Conservation (phyloP, 169 alveolate genomes). For the Eimeria sp. region DNA sequence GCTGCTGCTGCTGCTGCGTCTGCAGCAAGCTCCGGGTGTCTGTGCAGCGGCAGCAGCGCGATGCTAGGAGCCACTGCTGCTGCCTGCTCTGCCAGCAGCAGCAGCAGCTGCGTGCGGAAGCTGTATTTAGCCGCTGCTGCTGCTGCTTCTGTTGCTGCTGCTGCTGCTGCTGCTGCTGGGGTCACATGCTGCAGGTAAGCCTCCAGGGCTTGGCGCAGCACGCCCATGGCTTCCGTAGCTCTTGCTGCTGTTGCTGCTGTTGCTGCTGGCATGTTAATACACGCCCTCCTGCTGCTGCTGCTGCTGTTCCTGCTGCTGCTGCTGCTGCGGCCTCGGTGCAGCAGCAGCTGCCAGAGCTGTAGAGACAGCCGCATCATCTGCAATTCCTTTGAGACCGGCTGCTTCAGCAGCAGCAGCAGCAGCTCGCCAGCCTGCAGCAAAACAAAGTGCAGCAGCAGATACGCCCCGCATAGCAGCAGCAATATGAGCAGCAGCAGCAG, state of each 20-base stretch:
- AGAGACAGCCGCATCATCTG: constrained; percentile 51
- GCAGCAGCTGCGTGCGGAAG: constrained; percentile 34
- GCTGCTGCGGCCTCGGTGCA: constrained; percentile 25
- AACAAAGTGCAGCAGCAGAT: background rate
- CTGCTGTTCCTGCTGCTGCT: constrained; percentile 18
- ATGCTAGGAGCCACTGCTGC: constrained; percentile 11
- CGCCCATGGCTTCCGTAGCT: background rate
- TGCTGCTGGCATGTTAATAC: constrained; percentile 16
- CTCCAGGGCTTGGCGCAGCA: constrained; percentile 6
- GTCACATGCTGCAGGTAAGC: constrained; percentile 35
- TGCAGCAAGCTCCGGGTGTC: constrained; percentile 41
- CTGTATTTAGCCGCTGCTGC: constrained; percentile 32
- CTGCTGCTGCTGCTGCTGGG: constrained; percentile 33
- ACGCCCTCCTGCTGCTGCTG: background rate
- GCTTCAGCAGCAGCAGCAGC: constrained; percentile 16
- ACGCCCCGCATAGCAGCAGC: background rate
- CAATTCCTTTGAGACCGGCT: constrained; percentile 36
- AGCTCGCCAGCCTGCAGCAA: constrained; percentile 38
- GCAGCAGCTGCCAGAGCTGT: constrained; percentile 36
- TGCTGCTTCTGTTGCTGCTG: constrained; percentile 11
- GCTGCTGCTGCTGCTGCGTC: constrained; percentile 60
- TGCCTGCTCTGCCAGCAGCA: constrained; percentile 54
- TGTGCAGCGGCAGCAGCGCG: constrained; percentile 48
- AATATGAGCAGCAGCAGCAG: background rate
- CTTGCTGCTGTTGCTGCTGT: constrained; percentile 57